These are phyloP conservation scores for Hypoxylon trugodes DNA, from an alignment of 495 filamentous ascomycete species.

Conservation along the genomic window DNA sequence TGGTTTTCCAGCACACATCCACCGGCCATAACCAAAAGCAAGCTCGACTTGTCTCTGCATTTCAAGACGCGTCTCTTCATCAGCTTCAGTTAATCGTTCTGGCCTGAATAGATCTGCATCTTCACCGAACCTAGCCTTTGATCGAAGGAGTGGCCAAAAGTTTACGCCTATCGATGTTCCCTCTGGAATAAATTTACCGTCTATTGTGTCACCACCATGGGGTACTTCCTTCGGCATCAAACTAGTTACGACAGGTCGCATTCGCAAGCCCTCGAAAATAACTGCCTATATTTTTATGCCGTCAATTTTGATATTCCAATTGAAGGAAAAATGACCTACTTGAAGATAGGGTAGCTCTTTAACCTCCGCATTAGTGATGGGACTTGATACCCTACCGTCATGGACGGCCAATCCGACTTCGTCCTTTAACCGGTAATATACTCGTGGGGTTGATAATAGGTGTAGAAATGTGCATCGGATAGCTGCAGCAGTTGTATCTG, in stretches of 20 bases:
- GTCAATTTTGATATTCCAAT: neutral
- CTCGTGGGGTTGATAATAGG: slow-evolving; percentile 53
- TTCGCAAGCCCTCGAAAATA: slow-evolving; percentile 43
- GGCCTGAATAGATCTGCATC: slow-evolving; percentile 61
- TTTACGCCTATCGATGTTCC: slow-evolving; percentile 65
- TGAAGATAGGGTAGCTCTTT: slow-evolving; percentile 44
- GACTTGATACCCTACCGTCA: slow-evolving; percentile 65
- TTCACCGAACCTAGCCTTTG: slow-evolving; percentile 56
- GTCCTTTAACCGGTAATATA: slow-evolving; percentile 70
- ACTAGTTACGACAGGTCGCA: slow-evolving; percentile 25
- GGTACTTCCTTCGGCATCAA: slow-evolving; percentile 37
- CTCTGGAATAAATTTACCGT: slow-evolving; percentile 62
- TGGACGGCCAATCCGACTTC: slow-evolving; percentile 65
- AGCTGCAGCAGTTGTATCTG: slow-evolving; percentile 68
- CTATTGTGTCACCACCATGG: slow-evolving; percentile 52
- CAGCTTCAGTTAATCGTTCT: slow-evolving; percentile 62
- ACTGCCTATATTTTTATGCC: slow-evolving; percentile 28
- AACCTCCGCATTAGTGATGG: slow-evolving; percentile 69
- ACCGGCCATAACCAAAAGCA: slow-evolving; percentile 56
- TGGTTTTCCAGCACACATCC: slow-evolving; percentile 54
- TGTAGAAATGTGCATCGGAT: slow-evolving; percentile 64
- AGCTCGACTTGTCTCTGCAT: slow-evolving; percentile 56
- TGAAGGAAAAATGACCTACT: slow-evolving; percentile 1
- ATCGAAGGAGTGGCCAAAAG: slow-evolving; percentile 44
- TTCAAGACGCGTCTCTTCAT: slow-evolving; percentile 42